Percentiles rank a stretch among this genome's conserved stretches.
These are phyloP conservation scores for Grigorovia yakushimaensis DNA, from an alignment of 805 yeast species.

Conservation along the genomic window DNA sequence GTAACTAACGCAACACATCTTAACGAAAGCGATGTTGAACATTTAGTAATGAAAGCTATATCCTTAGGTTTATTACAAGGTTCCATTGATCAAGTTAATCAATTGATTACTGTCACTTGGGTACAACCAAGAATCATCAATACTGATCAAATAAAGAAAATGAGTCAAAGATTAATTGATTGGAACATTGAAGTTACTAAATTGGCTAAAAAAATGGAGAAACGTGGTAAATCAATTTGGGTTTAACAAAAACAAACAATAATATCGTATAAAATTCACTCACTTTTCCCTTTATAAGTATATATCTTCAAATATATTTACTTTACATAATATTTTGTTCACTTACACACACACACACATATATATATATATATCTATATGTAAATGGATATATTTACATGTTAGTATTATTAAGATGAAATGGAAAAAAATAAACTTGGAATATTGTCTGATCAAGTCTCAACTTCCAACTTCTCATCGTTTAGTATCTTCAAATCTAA, in stretches of 20 bases:
- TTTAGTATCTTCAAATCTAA: neutral
- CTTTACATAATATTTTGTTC: too few relatives aligned
- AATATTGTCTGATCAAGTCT: too few relatives aligned
- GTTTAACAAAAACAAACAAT: too few relatives aligned
- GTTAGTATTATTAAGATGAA: too few relatives aligned
- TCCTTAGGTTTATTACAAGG: slow-evolving; percentile 79
- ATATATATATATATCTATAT: too few relatives aligned
- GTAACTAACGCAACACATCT: slow-evolving; percentile 65
- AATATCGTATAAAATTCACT: too few relatives aligned
- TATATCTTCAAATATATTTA: neutral
- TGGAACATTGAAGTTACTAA: slow-evolving; percentile 74
- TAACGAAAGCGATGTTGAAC: slow-evolving; percentile 63
- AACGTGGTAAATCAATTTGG: slow-evolving; percentile 58
- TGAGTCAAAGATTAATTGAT: slow-evolving; percentile 59
- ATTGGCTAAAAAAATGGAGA: slow-evolving; percentile 52
- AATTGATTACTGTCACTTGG: slow-evolving; percentile 79
- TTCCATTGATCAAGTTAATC: slow-evolving; percentile 78
- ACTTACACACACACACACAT: too few relatives aligned
- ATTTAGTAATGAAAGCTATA: slow-evolving; percentile 82
- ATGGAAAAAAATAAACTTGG: too few relatives aligned
- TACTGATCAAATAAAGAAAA: slow-evolving; percentile 62
- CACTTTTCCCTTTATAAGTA: neutral
- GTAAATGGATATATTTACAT: too few relatives aligned
- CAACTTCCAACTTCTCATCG: too few relatives aligned
- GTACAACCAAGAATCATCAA: slow-evolving; percentile 92